Base-by-base conservation (phyloP, 768 basidiomycete species). In the Amanita polypyramis region DNA sequence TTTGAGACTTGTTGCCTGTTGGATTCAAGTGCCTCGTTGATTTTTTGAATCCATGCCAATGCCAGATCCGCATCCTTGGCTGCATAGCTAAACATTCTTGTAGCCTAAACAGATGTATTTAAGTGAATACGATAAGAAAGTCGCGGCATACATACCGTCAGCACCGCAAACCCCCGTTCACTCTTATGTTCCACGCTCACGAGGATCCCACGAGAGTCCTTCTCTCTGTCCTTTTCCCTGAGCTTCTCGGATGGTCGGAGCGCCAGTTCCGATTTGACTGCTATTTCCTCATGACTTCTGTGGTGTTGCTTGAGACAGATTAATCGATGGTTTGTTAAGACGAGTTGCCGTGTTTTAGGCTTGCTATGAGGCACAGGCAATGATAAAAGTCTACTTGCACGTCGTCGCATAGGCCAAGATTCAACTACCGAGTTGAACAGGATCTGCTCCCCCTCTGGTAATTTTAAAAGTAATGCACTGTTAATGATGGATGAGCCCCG, bases 101-200 rank as follows among this genome's bases (percentile, higher is more conserved):
- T 64, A 17, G 70, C 62, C 78, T 80, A 41, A 50, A 36, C 23
- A 12, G 12, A 17, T 17, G 10, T 34, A 19, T 2, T 32, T 51
- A 20, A 48, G 51, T n/a, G n/a, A n/a, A 45, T 44, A 34, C 14
- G 5, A 32, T 43, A 17, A 27, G 14, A 14, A 12, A 8, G 23
- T 33, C 4, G 29, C 29, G 30, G 27, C 39, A 40, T 4, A 54
- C 77, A 57, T 51, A 83, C 81, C 35, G 80, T 79, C 54, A 80
- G 61, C 30, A 83, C 69, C 12, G 76, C 71, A 57, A 83, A 80
- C 57, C 79, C 77, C 32, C 74, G 65, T 46, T 76, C 77, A 40
- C 76, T 66, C 55, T 77, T 79, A 21, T 67, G 62, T 47, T 75
- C 76, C 0, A 75, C 73, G 19, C 70, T 67, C 3, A 66, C 63